Percentiles rank a stretch among this genome's conserved stretches.
These are phyloP conservation scores for Citrullus colocynthis DNA, from an alignment of 306 rosid genomes.

Conservation along the genomic window DNA sequence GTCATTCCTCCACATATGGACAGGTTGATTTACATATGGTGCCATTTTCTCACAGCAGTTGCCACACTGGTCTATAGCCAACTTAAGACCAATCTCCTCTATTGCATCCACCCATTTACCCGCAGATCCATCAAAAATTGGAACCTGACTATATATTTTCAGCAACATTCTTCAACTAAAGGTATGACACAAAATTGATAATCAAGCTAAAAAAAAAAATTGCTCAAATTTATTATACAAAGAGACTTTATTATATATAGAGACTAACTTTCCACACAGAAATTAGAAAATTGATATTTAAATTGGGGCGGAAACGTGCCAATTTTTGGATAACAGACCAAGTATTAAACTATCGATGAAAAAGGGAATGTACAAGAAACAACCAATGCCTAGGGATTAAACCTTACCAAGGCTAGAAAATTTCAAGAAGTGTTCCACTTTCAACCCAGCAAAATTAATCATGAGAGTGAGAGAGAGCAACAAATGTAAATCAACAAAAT, in stretches of 20 bases:
- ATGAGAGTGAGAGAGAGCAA: not conserved
- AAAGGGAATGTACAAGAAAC: not conserved
- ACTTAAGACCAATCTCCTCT: conserved; percentile 49
- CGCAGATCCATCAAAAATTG: conserved; percentile 88
- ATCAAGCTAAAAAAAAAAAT: not conserved
- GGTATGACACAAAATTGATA: not conserved
- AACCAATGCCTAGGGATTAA: not conserved
- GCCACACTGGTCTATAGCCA: conserved; percentile 43
- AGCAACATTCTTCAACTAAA: conserved; percentile 10
- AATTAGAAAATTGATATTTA: not conserved
- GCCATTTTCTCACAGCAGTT: conserved; percentile 44
- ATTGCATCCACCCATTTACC: conserved; percentile 69
- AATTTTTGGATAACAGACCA: not conserved
- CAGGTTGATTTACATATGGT: conserved; percentile 58
- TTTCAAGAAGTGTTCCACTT: not conserved
- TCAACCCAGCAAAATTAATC: not conserved
- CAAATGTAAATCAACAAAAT: not conserved
- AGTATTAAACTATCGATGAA: not conserved
- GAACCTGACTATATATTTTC: conserved; percentile 39
- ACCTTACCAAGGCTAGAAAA: not conserved
- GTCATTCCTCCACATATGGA: conserved; percentile 49
- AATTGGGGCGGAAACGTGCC: not conserved
- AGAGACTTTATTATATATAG: not conserved
- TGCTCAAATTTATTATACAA: not conserved
- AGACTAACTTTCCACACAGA: not conserved